Conservation (phyloP, 2,329 filamentous ascomycete genomes). For the Trichothecium sympodiale region DNA sequence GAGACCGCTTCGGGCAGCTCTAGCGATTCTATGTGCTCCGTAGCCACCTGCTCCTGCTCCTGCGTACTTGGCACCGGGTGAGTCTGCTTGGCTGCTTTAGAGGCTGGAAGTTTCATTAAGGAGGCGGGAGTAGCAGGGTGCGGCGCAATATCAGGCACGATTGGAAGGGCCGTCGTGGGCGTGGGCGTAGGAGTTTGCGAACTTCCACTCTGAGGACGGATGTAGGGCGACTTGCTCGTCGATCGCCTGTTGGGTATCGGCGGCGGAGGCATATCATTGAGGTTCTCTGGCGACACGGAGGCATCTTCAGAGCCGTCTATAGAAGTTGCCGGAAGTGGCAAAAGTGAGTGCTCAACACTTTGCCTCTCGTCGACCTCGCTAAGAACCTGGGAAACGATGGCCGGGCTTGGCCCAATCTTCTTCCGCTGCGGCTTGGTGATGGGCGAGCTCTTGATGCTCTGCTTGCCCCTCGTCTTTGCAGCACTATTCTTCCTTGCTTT, state of each 20-base stretch:
- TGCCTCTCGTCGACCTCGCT: slow-evolving; percentile 37
- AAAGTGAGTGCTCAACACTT: neutral
- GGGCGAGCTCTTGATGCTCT: slow-evolving; percentile 55
- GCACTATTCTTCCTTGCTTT: slow-evolving; percentile 42
- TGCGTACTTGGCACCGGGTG: slow-evolving; percentile 16
- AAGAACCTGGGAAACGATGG: slow-evolving; percentile 43
- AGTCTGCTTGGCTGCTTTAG: slow-evolving; percentile 34
- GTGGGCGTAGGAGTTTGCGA: slow-evolving; percentile 12
- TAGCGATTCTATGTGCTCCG: slow-evolving; percentile 45
- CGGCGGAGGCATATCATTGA: slow-evolving; percentile 56
- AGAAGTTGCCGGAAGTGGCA: slow-evolving; percentile 13
- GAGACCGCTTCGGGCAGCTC: slow-evolving; percentile 62
- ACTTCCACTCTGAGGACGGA: slow-evolving; percentile 40
- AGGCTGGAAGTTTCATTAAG: slow-evolving; percentile 63
- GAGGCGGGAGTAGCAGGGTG: slow-evolving; percentile 79
- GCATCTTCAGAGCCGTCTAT: slow-evolving; percentile 51
- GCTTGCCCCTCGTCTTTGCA: slow-evolving; percentile 37
- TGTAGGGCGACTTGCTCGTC: slow-evolving; percentile 55
- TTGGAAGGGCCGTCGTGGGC: slow-evolving; percentile 4
- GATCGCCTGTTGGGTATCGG: slow-evolving; percentile 56
- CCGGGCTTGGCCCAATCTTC: slow-evolving; percentile 39
- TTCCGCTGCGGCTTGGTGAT: slow-evolving; percentile 57
- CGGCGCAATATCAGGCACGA: slow-evolving; percentile 13
- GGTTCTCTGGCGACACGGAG: slow-evolving; percentile 52
- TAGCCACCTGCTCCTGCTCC: slow-evolving; percentile 28